A percentile compares a stretch with the other conserved stretches of the same genome.
phyloP scores from a whole-genome alignment of 768 basidiomycete species.

The Xanthoconium purpureum region DNA sequence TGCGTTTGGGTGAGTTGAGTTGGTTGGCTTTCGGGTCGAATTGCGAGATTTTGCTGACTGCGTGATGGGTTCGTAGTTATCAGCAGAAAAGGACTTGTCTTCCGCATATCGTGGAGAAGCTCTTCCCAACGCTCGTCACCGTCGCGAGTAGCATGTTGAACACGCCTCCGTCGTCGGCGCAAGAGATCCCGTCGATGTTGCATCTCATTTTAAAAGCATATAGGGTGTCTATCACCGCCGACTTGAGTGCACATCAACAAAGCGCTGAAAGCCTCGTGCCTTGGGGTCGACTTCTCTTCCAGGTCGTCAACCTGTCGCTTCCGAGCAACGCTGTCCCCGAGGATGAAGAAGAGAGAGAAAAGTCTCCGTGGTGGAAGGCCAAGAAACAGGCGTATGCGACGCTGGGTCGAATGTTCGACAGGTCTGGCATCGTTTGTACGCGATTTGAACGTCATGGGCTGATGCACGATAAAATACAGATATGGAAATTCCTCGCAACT shows the following conservation, averaged over 20 bases:
- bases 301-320: slow-evolving; percentile 69
- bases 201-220: slow-evolving; percentile 88
- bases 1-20: no score
- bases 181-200: slow-evolving; percentile 79
- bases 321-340: slow-evolving; percentile 64
- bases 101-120: slow-evolving; percentile 52
- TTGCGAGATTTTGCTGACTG: slow-evolving; percentile 35
- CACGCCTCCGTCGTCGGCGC: slow-evolving; percentile 53
- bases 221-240: slow-evolving; percentile 74
- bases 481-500: slow-evolving; percentile 89
- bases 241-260: slow-evolving; percentile 73
- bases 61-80: slow-evolving; percentile 47
- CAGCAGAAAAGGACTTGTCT: slow-evolving; percentile 61
- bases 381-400: slow-evolving; percentile 94
- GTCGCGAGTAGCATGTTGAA: slow-evolving; percentile 70
- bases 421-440: slow-evolving; percentile 35
- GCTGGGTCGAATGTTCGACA: slow-evolving; percentile 75
- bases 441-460: neutral
- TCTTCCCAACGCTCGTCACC: slow-evolving; percentile 75
- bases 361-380: slow-evolving; percentile 83
- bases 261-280: slow-evolving; percentile 72
- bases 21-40: no score
- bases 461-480: slow-evolving; percentile 37
- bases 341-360: slow-evolving; percentile 73
- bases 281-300: slow-evolving; percentile 83